Evolutionary conservation across 1,139 yeast genomes (phyloP), one percentile per base, ranked within the genome.

Genomic region (Candida sp.): DNA sequence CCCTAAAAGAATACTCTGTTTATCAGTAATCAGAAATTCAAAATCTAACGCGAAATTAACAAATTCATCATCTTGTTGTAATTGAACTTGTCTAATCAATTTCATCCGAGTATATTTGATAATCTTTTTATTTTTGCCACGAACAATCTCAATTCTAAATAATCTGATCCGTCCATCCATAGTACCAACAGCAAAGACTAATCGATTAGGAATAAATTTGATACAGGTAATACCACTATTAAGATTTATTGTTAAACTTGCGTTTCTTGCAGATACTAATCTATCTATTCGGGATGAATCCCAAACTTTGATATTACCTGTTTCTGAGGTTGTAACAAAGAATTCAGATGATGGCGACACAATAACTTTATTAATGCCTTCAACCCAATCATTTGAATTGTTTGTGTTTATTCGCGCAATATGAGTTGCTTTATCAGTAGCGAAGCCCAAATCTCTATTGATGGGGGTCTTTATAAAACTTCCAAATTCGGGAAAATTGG

Each of bases 251-350:
- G 76, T 64, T 5, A 79, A 53, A 5, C 79, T 71, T 0, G 96
- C 77, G 23, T 56, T 62, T 44, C 79, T 73, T 37, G 84, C 81
- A 3, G 82, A 73, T 2, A 83, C 81, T 42, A 83, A 84, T 48
- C 77, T 78, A 45, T 84, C 90, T 36, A 91, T 64, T 45, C 82
- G 78, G 11, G 68, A 58, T 1, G 83, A 65, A 54, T 89, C 96
- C 98, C 98, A 93, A 0, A 93, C 63, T 49, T 81, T 84, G 38
- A 93, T 56, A 2, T 66, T 55, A 0, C 98, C 97, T 40, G 77
- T 74, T 38, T 82, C 84, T 4, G 95, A 87, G 3, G 91, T 96
- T 1, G 95, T 84, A 2, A 89, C 68, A 51, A 93, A 84, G 53
- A 79, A 86, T 35, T 78, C 78, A 21, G 81, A 76, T 36, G 84